phyloP scores from a whole-genome alignment of 2,329 filamentous ascomycete species.

The Sarocladium oryzae region DNA sequence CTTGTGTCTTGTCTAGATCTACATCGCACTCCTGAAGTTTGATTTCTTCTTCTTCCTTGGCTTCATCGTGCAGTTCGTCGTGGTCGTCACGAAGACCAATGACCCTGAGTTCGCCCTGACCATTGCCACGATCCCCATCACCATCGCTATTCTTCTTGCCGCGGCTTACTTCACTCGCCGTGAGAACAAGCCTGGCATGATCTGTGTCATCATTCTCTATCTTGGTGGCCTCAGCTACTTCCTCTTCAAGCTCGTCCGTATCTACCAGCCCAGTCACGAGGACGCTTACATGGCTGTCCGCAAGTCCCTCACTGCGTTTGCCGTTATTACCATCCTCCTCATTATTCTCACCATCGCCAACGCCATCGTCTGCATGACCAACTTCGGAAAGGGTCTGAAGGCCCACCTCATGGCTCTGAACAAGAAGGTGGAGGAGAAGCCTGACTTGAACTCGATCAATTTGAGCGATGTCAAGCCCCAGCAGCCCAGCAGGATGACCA shows the following conservation, averaged over 20 bases:
- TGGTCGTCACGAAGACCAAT: slow-evolving; percentile 68
- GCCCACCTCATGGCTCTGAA: slow-evolving; percentile 63
- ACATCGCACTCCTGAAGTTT: slow-evolving; percentile 95
- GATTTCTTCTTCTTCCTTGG: slow-evolving; percentile 99
- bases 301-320: slow-evolving; percentile 85
- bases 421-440: slow-evolving; percentile 44
- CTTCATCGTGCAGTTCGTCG: slow-evolving; percentile 96
- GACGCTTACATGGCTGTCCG: slow-evolving; percentile 69
- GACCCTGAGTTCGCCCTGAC: slow-evolving; percentile 80
- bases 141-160: slow-evolving; percentile 77
- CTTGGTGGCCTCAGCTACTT: slow-evolving; percentile 90
- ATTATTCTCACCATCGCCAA: slow-evolving; percentile 85
- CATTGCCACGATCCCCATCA: slow-evolving; percentile 82
- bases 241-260: slow-evolving; percentile 94
- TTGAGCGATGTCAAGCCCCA: slow-evolving; percentile 51
- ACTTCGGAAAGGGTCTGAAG: slow-evolving; percentile 87
- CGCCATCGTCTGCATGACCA: slow-evolving; percentile 78
- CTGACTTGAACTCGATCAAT: slow-evolving; percentile 49
- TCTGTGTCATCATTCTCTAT: slow-evolving; percentile 73
- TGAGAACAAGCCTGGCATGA: slow-evolving; percentile 76
- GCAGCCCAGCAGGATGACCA: slow-evolving; percentile 52
- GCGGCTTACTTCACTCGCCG: slow-evolving; percentile 80
- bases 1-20: slow-evolving; percentile 59
- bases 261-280: slow-evolving; percentile 64
- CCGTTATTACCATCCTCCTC: slow-evolving; percentile 82